Evolutionary conservation across 257 asterid genomes (phyloP), one percentile per base, ranked within the genome.

Genomic region (Marsdenia floribunda): DNA sequence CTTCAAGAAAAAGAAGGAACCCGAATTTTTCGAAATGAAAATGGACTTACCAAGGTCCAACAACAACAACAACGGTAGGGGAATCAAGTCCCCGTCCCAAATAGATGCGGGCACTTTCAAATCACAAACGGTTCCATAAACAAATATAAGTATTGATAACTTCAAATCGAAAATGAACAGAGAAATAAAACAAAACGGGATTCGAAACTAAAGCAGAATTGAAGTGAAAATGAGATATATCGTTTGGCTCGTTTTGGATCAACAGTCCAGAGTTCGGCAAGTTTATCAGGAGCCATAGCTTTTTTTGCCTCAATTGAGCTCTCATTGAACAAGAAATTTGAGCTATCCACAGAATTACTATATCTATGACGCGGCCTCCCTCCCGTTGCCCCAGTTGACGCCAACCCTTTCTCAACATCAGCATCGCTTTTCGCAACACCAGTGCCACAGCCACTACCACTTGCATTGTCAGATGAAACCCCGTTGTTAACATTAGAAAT

Each of bases 181-280:
- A 21, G 4, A 33, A 33, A n/a, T 13, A 4, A 61, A 15, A 19
- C 26, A 58, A 1, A 11, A 5, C 5, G 1, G 0, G 37, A 11
- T 42, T 42, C 68, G 38, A 35, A 49, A 19, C 4, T 3, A 53
- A 35, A 71, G 6, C 46, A 50, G 52, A 70, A 24, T 52, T 35
- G 12, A 70, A 44, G 29, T 3, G 13, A 19, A 44, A 68, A 54
- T 6, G 57, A 73, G 18, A 52, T 9, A 54, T 55, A 92, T 98
- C 99, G 90, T 82, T 94, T 94, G 76, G 97, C 99, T 52, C 97
- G 90, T 76, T 94, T 94, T 53, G 99, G 99, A 86, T 94, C 99
- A 83, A 94, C 68, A 42, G 90, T 86, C 99, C 99, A 94, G 10
- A 94, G 79, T 81, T 92, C 97, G 74, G 99, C 97, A 52, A 94